Evolutionary conservation across 352 stramenopile species (phyloP), one percentile per base, ranked within the genome.

Genomic region (Globisporangium alternatum): DNA sequence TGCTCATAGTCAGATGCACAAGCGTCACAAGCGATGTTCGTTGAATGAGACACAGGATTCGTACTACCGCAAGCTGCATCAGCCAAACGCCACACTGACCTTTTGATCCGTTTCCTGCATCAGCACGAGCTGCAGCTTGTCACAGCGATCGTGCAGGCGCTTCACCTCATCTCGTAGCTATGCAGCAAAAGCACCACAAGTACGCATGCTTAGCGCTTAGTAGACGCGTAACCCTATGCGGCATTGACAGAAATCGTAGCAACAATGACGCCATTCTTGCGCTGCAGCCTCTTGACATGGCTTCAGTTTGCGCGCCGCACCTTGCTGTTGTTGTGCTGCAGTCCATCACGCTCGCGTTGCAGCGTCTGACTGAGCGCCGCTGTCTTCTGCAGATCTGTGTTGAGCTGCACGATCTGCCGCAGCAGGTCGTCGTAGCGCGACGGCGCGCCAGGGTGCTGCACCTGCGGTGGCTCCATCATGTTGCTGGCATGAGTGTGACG

Each of bases 61-160:
- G 10, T 30, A 53, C 10, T 28, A 28, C 45, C 45, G 28, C 28
- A 19, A 31, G 3, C 12, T 33, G 47, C 48, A 21, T 28, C 5
- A 37, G 1, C 5, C 25, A 55, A 22, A 37, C 10, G 7, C 15
- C 25, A 10, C 2, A 67, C 54, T 1, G 17, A 90, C 85, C 68
- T 91, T 91, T 60, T 90, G 80, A 64, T 94, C 85, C 4, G 83
- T 94, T 49, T 91, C 85, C 61, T 90, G 80, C 78, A 94, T 85
- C 13, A 94, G 70, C 52, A 90, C 78, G 59, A 80, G 65, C 62
- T 92, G 81, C 59, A 92, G 74, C 69, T 91, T 91, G n/a, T 91
- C 83, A 41, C 81, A 90, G n/a, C 82, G 83, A 55, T 92, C 83
- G 28, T 90, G 74, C 25, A 89, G 69, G 13, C 81, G 76, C 71